phyloP scores from a whole-genome alignment of 2,329 filamentous ascomycete genomes.

The Aureobasidium sp. region DNA sequence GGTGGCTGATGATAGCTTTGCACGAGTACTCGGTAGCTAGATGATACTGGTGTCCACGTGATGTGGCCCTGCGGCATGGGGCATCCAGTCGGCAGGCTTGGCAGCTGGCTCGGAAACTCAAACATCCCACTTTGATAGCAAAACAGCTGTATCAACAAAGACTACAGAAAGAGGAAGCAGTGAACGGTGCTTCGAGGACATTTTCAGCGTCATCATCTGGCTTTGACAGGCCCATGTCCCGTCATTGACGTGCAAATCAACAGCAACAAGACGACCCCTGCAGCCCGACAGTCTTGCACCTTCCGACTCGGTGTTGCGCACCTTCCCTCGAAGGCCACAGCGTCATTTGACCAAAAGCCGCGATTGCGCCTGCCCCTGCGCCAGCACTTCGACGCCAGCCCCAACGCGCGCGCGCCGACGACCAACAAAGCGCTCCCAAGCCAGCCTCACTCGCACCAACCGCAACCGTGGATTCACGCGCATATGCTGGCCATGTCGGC shows the following conservation, averaged over 20 bases:
- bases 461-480: slow-evolving; percentile 8
- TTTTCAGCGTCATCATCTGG: not conserved
- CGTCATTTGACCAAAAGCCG: not conserved
- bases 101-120: not conserved
- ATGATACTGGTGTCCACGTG: not conserved
- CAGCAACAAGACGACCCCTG: not conserved
- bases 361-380: not conserved
- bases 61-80: slow-evolving; percentile 5
- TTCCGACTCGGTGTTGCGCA: not conserved
- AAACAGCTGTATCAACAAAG: slow-evolving; percentile 1
- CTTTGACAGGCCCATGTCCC: not conserved
- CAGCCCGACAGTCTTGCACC: not conserved
- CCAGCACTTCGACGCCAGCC: not conserved
- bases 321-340: not conserved
- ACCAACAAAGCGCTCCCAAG: not conserved
- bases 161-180: not conserved
- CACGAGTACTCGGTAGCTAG: not conserved
- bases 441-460: not conserved
- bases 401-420: not conserved
- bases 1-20: not conserved
- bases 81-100: slow-evolving; percentile 1
- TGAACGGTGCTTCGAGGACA: not conserved
- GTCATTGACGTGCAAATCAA: not conserved
- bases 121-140: slow-evolving; percentile 6
- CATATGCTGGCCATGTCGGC: slow-evolving; percentile 5